Base-by-base conservation (phyloP, 257 asterid genomes). In the Eustoma russellianum region DNA sequence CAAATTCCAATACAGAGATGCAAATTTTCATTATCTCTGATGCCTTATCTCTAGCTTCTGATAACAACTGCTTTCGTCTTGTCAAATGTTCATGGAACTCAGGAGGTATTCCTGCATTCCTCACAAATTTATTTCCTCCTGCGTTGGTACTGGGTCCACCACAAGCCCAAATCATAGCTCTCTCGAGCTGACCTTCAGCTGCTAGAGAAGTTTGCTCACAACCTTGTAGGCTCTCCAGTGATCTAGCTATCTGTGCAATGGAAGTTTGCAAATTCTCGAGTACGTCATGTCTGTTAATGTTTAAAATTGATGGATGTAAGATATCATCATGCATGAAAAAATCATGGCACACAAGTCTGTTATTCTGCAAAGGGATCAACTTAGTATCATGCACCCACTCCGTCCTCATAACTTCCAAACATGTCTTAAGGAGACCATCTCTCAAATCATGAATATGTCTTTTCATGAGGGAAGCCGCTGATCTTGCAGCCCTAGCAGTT, bases 131-230 rank as follows among this genome's bases (percentile, higher is more conserved):
- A 76, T 59, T 79, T 64, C 86, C 84, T 56, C 53, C 63, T 65
- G 92, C 54, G 63, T 68, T 69, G 63, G 96, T 73, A 76, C 77
- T 80, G 48, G 95, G 82, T 50, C 95, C 85, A 65, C 95, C 97
- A 75, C 98, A 92, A 64, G 98, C 98, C 98, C 98, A 92, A 78
- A 83, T 75, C 98, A 92, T 85, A 51, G 98, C 98, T 77, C 98
- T 79, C 85, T 92, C 97, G 66, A 92, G 95, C 81, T 92, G 95
- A 64, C 90, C 88, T 81, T 92, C 97, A 63, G 97, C 94, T 35
- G 83, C 70, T 47, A 67, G 72, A 69, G 94, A 92, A 65, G 77
- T 74, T 65, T 80, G 88, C 75, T 85, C 98, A 68, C 90, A 92
- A 63, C 76, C 77, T 71, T 85, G 83, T 67, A 92, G 72, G 75